These are phyloP conservation scores for Rubroboletus pulcherrimus DNA, from an alignment of 768 basidiomycete species.

Conservation along the genomic window DNA sequence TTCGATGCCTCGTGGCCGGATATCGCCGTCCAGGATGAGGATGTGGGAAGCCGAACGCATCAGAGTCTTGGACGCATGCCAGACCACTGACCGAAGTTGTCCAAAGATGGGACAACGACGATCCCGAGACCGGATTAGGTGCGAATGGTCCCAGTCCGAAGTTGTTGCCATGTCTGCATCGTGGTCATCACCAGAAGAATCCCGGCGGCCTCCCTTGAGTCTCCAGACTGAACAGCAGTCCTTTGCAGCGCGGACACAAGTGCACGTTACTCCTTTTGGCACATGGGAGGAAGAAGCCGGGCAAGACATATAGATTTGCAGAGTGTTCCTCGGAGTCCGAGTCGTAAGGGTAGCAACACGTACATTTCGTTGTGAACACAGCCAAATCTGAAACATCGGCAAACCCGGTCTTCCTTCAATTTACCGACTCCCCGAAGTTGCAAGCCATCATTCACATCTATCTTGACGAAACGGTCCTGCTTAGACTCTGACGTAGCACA, in stretches of 20 bases:
- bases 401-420: no score
- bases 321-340: not conserved
- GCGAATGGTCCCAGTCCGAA: no score
- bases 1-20: not conserved
- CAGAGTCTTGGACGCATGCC: not conserved
- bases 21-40: not conserved
- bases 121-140: not conserved
- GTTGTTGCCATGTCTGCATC: no score
- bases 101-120: not conserved
- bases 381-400: no score
- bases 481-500: no score
- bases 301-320: not conserved
- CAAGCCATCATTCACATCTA: no score
- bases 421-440: no score
- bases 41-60: constrained; percentile 2
- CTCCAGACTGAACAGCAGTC: not conserved
- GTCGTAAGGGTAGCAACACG: not conserved
- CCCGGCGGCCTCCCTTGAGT: not conserved
- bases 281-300: not conserved
- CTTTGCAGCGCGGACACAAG: not conserved
- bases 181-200: constrained; percentile 12
- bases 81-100: not conserved
- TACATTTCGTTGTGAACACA: not conserved
- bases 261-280: not conserved
- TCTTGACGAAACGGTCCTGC: no score